phyloP scores from a whole-genome alignment of 345 rosid species.

The Arabis alpina region DNA sequence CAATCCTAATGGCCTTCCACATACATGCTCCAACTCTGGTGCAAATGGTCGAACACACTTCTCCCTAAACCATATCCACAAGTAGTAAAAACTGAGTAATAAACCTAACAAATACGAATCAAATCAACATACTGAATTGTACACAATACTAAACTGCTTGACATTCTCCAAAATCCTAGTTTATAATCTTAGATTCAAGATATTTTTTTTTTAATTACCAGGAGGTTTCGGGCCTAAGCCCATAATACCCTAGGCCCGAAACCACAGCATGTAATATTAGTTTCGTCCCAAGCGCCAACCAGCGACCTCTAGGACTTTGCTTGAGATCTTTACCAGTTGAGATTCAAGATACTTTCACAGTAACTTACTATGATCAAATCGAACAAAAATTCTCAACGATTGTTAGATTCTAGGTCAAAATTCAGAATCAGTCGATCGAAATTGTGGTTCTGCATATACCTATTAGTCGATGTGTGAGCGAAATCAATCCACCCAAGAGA shows the following conservation, averaged over 20 bases:
- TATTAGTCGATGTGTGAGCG: slow-evolving; percentile 55
- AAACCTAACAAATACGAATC: too few relatives aligned
- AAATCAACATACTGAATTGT: too few relatives aligned
- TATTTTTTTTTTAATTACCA: too few relatives aligned
- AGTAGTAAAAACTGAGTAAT: too few relatives aligned
- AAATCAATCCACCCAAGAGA: slow-evolving; percentile 62
- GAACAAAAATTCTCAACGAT: background rate
- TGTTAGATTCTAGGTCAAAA: background rate
- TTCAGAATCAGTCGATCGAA: slow-evolving; percentile 3
- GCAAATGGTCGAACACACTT: slow-evolving; percentile 64
- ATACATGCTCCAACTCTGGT: slow-evolving; percentile 68
- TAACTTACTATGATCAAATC: slow-evolving; percentile 26
- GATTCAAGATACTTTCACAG: too few relatives aligned
- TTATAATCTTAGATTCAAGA: slow-evolving; percentile 7
- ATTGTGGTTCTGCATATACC: slow-evolving; percentile 39
- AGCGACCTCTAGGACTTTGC: too few relatives aligned
- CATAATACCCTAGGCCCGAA: too few relatives aligned
- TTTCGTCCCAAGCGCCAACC: too few relatives aligned
- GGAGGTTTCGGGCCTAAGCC: too few relatives aligned
- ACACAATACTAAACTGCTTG: too few relatives aligned
- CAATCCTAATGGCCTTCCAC: slow-evolving; percentile 83
- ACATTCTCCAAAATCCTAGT: background rate
- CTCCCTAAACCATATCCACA: slow-evolving; percentile 49
- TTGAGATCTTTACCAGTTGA: too few relatives aligned
- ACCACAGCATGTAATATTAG: too few relatives aligned